Conservation (phyloP, 1,139 yeast species). For the Candida glucosophila region DNA sequence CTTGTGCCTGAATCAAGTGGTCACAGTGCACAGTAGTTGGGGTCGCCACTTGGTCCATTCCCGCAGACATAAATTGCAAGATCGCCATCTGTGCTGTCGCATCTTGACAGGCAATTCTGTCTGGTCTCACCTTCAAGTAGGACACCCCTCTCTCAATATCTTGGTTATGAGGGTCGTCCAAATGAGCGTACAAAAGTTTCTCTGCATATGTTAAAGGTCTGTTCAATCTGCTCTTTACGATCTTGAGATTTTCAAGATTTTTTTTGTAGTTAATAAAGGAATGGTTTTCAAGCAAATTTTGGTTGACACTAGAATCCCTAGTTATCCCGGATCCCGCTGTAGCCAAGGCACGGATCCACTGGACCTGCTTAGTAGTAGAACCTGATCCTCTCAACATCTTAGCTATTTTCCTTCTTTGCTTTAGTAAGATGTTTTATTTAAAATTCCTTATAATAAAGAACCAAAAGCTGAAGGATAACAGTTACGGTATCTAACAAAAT, state of each 20-base stretch:
- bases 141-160: slow-evolving; percentile 95
- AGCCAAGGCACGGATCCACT: slow-evolving; percentile 62
- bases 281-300: slow-evolving; percentile 82
- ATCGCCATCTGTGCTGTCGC: slow-evolving; percentile 99
- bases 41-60: slow-evolving; percentile 87
- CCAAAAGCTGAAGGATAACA: neutral
- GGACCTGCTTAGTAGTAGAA: slow-evolving; percentile 19
- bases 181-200: slow-evolving; percentile 91
- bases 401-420: slow-evolving; percentile 4
- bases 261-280: slow-evolving; percentile 75
- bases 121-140: slow-evolving; percentile 95
- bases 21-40: slow-evolving; percentile 99
- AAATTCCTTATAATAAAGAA: slow-evolving; percentile 1
- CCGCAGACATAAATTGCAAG: slow-evolving; percentile 96
- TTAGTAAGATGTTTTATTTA: neutral
- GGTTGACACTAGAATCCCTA: slow-evolving; percentile 87
- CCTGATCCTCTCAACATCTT: slow-evolving; percentile 35
- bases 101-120: slow-evolving; percentile 99
- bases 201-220: slow-evolving; percentile 98
- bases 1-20: slow-evolving; percentile 96
- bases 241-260: slow-evolving; percentile 74
- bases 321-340: slow-evolving; percentile 58
- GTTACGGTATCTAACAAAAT: slow-evolving; percentile 1
- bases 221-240: slow-evolving; percentile 77
- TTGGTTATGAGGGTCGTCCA: slow-evolving; percentile 92